phyloP scores from a whole-genome alignment of 129 eudicot genomes.

The Saposhnikovia divaricata region DNA sequence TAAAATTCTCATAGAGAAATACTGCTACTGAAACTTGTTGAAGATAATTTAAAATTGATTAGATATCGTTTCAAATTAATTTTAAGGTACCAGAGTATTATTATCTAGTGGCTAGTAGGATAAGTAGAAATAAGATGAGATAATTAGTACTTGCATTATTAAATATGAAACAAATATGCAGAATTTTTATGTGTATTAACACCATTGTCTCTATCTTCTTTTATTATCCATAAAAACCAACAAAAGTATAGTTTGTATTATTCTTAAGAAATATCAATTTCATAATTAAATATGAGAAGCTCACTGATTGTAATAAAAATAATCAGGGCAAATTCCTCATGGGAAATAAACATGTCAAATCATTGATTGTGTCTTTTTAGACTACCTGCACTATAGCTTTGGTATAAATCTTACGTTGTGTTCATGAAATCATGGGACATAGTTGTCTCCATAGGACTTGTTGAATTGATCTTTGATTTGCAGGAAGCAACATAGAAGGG shows the following conservation, averaged over 20 bases:
- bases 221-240: too few relatives aligned
- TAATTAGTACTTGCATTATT: too few relatives aligned
- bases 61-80: too few relatives aligned
- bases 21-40: not conserved
- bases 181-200: too few relatives aligned
- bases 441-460: not conserved
- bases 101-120: too few relatives aligned
- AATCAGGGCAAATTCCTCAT: not conserved
- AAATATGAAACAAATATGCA: too few relatives aligned
- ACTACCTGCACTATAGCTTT: not conserved
- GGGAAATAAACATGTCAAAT: not conserved
- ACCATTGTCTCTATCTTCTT: too few relatives aligned
- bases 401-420: not conserved
- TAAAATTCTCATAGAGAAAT: not conserved
- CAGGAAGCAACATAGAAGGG: conserved; percentile 21
- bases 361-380: not conserved
- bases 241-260: not conserved
- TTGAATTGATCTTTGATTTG: conserved; percentile 8
- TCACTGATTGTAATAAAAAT: not conserved
- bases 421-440: not conserved
- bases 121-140: too few relatives aligned
- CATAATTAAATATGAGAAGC: not conserved
- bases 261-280: not conserved
- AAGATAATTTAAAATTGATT: too few relatives aligned
- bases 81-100: too few relatives aligned